Evolutionary conservation across 78 protist genomes (phyloP), one percentile per base, ranked within the genome.

Genomic region (Dictyostelium firmibasis): DNA sequence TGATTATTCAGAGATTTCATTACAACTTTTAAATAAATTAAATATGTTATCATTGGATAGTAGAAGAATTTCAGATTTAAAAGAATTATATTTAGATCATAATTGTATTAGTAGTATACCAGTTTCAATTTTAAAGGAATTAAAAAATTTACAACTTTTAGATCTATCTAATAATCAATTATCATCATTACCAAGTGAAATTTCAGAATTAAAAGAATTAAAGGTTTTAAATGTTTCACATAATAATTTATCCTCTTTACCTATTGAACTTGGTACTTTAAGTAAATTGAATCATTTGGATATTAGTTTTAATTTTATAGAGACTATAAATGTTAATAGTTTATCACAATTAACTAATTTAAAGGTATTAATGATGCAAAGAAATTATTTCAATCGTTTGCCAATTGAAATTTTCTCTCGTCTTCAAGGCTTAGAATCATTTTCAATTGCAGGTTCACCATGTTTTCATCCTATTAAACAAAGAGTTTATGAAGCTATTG

Each of bases 111-210:
- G 69, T 41, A 81, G 43, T 27, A 18, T 89, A 18, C 79, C 94
- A 53, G 79, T 62, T 2, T 69, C 25, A 18, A 6, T 89, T 9
- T 81, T 78, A 18, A 78, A 47, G 38, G 94, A 89, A 27, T 25
- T 89, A 29, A 69, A 67, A 23, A 60, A 67, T 16, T 5, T 96
- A 11, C 89, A 78, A 20, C 11, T 84, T 4, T 72, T 96, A 7
- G 97, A 96, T 81, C 29, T 96, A 25, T 86, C 95, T 44, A 44
- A 36, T 35, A 96, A 96, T 79, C 95, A 89, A 77, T 35, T 96
- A 35, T 78, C 75, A n/a, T n/a, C 41, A 29, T 29, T 96, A 44
- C 96, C 97, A 9, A 23, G 20, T 18, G 97, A 96, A 83, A 62
- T 96, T 33, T 91, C 91, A 5, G 93, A 85, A 27, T 44, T 93